Percentiles rank a stretch among this genome's conserved stretches.
phyloP scores from a whole-genome alignment of 2,329 filamentous ascomycete genomes.

The Trichoderma arundinaceum region DNA sequence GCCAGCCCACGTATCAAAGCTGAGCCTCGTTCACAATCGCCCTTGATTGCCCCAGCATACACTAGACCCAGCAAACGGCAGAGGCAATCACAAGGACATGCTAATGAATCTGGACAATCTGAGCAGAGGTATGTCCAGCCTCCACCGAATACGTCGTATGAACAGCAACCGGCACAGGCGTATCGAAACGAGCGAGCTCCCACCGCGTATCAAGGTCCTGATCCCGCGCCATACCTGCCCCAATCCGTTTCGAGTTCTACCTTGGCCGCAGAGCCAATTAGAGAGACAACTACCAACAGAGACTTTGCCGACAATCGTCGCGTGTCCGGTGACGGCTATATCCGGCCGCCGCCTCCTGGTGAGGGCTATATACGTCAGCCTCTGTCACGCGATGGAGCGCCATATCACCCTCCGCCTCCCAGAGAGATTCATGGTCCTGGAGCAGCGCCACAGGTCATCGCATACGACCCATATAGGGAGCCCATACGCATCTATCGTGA shows the following conservation, averaged over 20 bases:
- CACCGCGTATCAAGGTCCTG: slow-evolving; percentile 44
- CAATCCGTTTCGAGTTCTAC: slow-evolving; percentile 38
- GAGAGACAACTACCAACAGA: slow-evolving; percentile 32
- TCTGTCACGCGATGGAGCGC: neutral
- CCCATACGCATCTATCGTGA: slow-evolving; percentile 53
- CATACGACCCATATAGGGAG: slow-evolving; percentile 51
- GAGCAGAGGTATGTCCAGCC: slow-evolving; percentile 54
- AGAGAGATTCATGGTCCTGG: slow-evolving; percentile 48
- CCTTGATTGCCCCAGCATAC: slow-evolving; percentile 58
- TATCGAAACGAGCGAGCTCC: slow-evolving; percentile 43
- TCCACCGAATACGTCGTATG: slow-evolving; percentile 44
- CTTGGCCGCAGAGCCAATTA: slow-evolving; percentile 38
- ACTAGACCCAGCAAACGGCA: slow-evolving; percentile 63
- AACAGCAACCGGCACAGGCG: slow-evolving; percentile 41
- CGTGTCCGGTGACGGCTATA: slow-evolving; percentile 40
- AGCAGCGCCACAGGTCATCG: slow-evolving; percentile 50
- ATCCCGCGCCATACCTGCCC: slow-evolving; percentile 37
- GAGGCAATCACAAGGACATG: slow-evolving; percentile 53
- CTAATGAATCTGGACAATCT: slow-evolving; percentile 38
- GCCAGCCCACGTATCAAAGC: slow-evolving; percentile 64
- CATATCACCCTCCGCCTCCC: slow-evolving; percentile 45
- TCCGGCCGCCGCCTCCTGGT: slow-evolving; percentile 36
- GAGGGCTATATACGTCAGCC: slow-evolving; percentile 39
- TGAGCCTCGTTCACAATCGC: slow-evolving; percentile 69
- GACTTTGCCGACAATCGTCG: slow-evolving; percentile 45